phyloP scores from a whole-genome alignment of 192 early-diverging fungal genomes.

The Backusella tuberculispora region DNA sequence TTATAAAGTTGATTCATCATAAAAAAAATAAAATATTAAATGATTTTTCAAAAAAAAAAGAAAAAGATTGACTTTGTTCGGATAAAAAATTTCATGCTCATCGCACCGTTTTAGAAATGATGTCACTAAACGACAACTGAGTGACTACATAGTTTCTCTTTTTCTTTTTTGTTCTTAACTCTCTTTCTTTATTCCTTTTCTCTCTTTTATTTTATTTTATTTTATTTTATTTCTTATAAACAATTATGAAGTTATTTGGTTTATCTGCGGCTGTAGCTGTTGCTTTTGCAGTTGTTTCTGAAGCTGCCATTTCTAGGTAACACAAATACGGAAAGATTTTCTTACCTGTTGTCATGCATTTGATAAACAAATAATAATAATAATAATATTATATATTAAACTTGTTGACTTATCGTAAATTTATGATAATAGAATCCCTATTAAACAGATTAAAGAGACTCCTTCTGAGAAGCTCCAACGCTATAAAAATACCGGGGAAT shows the following conservation, averaged over 20 bases:
- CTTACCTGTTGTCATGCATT: not conserved
- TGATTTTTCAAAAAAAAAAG: too few species aligned
- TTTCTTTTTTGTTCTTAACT: not conserved
- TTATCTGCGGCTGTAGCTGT: constrained; percentile 26
- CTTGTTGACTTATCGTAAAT: not conserved
- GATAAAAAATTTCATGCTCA: too few species aligned
- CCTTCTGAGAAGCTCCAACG: constrained; percentile 63
- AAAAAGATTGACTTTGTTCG: too few species aligned
- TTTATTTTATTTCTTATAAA: not conserved
- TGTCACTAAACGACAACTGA: not conserved
- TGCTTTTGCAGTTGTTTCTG: constrained; percentile 21
- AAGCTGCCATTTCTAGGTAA: constrained; percentile 39
- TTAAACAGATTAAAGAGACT: constrained; percentile 74
- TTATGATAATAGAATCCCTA: constrained; percentile 44
- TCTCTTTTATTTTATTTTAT: not conserved
- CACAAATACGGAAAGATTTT: not conserved
- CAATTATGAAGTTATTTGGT: constrained; percentile 39
- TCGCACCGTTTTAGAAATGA: too few species aligned
- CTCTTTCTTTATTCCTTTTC: not conserved
- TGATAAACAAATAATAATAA: not conserved
- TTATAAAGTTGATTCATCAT: not conserved
- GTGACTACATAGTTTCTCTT: not conserved
- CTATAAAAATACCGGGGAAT: constrained; percentile 64
- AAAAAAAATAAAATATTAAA: not conserved
- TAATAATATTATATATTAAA: not conserved